These are phyloP conservation scores for Podospora fimiseda DNA, from an alignment of 495 filamentous ascomycete genomes.

Conservation along the genomic window DNA sequence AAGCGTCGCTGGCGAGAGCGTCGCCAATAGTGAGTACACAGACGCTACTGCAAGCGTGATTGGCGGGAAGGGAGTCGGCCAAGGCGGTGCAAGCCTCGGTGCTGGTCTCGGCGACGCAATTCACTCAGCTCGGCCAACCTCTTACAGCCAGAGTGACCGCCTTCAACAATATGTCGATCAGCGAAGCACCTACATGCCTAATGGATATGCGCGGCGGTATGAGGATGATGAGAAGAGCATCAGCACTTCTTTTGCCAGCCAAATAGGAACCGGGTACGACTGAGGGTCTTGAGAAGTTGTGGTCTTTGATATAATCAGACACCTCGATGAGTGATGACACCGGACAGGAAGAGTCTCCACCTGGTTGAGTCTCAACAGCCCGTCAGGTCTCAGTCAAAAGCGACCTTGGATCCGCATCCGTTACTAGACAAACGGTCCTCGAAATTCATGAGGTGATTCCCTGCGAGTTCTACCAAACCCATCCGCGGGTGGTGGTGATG, in stretches of 20 bases:
- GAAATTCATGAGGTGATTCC: no score
- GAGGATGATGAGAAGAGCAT: conserved; percentile 95
- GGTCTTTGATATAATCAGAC: conserved; percentile 11
- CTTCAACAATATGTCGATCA: conserved; percentile 85
- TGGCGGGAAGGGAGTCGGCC: conserved; percentile 61
- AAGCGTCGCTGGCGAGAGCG: conserved; percentile 83
- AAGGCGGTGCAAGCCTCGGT: conserved; percentile 71
- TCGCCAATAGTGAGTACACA: conserved; percentile 80
- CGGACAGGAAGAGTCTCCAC: conserved; percentile 4
- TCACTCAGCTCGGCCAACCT: conserved; percentile 34
- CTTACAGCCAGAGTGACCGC: conserved; percentile 49
- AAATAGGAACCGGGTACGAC: conserved; percentile 79
- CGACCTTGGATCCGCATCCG: conserved; percentile 8
- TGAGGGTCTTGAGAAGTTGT: conserved; percentile 45
- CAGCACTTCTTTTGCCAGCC: conserved; percentile 92
- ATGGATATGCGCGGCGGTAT: conserved; percentile 71
- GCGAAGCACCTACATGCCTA: conserved; percentile 47
- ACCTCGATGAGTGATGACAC: conserved; percentile 11
- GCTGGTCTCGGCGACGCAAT: conserved; percentile 67
- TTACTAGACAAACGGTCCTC: neutral
- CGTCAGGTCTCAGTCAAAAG: conserved; percentile 10
- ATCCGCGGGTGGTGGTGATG: neutral
- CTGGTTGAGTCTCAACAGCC: conserved; percentile 10
- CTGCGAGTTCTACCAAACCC: conserved; percentile 1
- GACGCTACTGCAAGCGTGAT: conserved; percentile 73